A percentile compares a stretch with the other conserved stretches of the same genome.
These are phyloP conservation scores for Capsicum chinense DNA, from an alignment of 257 asterid species.

Conservation along the genomic window DNA sequence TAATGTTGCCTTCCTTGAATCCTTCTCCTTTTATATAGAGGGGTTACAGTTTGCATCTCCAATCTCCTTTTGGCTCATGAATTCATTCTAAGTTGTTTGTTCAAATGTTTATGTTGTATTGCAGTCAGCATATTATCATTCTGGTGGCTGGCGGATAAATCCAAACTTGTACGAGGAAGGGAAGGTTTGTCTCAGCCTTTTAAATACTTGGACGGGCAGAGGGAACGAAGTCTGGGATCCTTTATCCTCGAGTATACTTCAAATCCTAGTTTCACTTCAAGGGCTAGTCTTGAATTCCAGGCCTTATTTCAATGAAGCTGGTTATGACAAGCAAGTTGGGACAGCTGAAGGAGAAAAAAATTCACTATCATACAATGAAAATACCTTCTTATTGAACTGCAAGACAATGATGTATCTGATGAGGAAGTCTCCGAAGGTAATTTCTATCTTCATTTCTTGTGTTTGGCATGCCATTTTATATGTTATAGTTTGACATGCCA, in stretches of 20 bases:
- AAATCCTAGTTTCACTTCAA: conserved; percentile 96
- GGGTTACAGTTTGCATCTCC: neutral
- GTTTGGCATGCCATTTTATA: neutral
- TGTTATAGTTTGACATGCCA: neutral
- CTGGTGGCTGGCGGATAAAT: conserved; percentile 99
- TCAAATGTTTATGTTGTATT: conserved; percentile 30
- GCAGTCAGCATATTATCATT: conserved; percentile 94
- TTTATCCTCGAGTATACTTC: conserved; percentile 95
- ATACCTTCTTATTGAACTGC: conserved; percentile 88
- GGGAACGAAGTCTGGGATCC: conserved; percentile 99
- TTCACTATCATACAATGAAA: conserved; percentile 95
- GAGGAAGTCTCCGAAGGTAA: conserved; percentile 96
- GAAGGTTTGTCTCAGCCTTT: conserved; percentile 96
- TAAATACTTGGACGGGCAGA: conserved; percentile 99
- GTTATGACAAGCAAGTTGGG: conserved; percentile 96
- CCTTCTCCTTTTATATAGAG: conserved; percentile 5
- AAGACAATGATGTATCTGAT: conserved; percentile 93
- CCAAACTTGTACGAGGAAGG: conserved; percentile 99
- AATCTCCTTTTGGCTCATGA: conserved; percentile 20
- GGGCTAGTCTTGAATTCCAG: conserved; percentile 89
- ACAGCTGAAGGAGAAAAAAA: conserved; percentile 99
- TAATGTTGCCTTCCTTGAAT: neutral
- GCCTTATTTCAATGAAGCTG: conserved; percentile 99
- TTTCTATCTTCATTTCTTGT: conserved; percentile 14
- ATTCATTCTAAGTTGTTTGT: conserved; percentile 25